A percentile compares a stretch with the other conserved stretches of the same genome.
Evolutionary conservation across 306 rosid genomes (phyloP).

Genomic region (Castanea sativa): DNA sequence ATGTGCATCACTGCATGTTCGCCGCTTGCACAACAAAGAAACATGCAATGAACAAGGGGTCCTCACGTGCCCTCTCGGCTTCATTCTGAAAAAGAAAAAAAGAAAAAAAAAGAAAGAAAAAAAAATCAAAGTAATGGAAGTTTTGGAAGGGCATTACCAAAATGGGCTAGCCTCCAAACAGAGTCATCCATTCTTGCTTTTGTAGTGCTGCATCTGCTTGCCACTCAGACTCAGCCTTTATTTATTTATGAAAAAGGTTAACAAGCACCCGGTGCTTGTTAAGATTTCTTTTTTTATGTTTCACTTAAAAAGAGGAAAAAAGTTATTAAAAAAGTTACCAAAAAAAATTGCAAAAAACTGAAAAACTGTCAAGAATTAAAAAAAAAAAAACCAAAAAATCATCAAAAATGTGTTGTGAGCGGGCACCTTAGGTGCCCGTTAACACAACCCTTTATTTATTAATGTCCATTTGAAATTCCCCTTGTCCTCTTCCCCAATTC

Average conservation of each 20-base stretch:
- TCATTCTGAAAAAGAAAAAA: conserved; percentile 12
- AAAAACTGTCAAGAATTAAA: too few species aligned
- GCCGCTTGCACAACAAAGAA: conserved; percentile 22
- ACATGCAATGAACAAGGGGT: neutral
- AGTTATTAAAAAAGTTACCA: too few species aligned
- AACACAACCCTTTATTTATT: too few species aligned
- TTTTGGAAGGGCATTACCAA: conserved; percentile 16
- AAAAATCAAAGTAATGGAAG: neutral
- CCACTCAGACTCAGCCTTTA: neutral
- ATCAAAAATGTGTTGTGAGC: too few species aligned
- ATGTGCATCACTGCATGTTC: conserved; percentile 13
- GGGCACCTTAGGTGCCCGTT: too few species aligned
- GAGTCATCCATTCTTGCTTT: conserved; percentile 9
- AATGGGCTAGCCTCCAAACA: conserved; percentile 32
- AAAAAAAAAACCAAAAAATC: too few species aligned
- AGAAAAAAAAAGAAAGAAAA: neutral
- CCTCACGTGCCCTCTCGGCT: conserved; percentile 28
- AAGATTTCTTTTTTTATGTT: too few species aligned
- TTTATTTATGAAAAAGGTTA: neutral
- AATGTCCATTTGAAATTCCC: conserved; percentile 9
- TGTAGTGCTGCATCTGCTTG: neutral
- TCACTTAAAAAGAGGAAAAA: too few species aligned
- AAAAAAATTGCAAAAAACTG: too few species aligned
- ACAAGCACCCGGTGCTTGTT: too few species aligned
- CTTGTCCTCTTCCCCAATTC: neutral